These are phyloP conservation scores for Yarrowia porcina DNA, from an alignment of 805 yeast genomes.

Conservation along the genomic window DNA sequence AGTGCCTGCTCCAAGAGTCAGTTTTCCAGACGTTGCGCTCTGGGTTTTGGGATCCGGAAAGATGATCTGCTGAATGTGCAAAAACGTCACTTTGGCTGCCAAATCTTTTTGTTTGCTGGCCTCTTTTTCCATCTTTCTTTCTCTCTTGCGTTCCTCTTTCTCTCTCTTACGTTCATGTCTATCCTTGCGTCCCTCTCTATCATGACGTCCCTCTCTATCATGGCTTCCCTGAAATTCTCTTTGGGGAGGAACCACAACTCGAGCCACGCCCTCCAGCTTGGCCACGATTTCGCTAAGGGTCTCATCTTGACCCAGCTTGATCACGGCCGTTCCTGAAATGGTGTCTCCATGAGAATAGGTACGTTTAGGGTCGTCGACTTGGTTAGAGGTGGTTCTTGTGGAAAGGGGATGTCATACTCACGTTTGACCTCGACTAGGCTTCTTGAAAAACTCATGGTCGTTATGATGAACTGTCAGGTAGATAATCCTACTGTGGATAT, in stretches of 20 bases:
- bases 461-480: neutral
- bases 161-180: too few species aligned
- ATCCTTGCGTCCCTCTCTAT: too few species aligned
- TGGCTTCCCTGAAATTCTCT: too few species aligned
- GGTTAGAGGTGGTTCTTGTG: too few species aligned
- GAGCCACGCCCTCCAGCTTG: constrained; percentile 37
- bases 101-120: constrained; percentile 29
- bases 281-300: constrained; percentile 34
- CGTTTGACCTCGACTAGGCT: constrained; percentile 15
- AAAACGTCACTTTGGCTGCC: constrained; percentile 30
- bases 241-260: constrained; percentile 31
- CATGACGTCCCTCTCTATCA: too few species aligned
- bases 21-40: constrained; percentile 29
- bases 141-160: too few species aligned
- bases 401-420: too few species aligned
- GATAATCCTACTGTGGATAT: too few species aligned
- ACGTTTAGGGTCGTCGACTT: constrained; percentile 21
- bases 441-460: constrained; percentile 21
- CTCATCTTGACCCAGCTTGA: constrained; percentile 33
- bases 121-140: too few species aligned
- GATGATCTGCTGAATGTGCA: constrained; percentile 35
- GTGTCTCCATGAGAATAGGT: constrained; percentile 29
- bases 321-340: constrained; percentile 33
- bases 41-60: constrained; percentile 40
- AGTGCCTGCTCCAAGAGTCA: constrained; percentile 39